Evolutionary conservation across 1,284 basidiomycete species (phyloP), one percentile per base, ranked within the genome.

Genomic region (Cutaneotrichosporon mucoides): DNA sequence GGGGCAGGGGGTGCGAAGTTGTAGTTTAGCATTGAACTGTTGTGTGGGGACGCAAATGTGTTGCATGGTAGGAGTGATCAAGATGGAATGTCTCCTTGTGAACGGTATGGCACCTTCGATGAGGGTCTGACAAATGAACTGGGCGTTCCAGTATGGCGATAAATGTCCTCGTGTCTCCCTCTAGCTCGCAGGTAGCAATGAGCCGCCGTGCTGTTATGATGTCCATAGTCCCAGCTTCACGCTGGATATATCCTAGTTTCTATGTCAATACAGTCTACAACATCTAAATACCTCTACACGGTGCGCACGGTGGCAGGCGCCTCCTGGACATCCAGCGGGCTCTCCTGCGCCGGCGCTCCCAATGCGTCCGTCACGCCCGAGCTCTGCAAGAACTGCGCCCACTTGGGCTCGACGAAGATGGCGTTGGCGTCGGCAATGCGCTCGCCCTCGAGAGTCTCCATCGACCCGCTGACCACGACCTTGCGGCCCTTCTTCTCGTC

Each of bases 381-480:
- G 43, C 63, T 83, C 66, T 84, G 84, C 42, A 92, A 80, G 52
- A 90, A 82, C 66, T 85, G 85, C 1, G 91, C 88, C 70, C 90
- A 90, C 67, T 84, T 85, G 6, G 91, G 91, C 70, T 94, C 90
- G 15, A 94, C 84, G 68, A 92, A 93, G 54, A 86, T 81, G 0
- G 84, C 88, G 1, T 80, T 83, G 1, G 91, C 92, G 69, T 92
- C 88, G 3, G 88, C 89, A 0, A 97, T 82, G 8, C 87, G 73
- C 52, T 85, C 87, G 0, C 92, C 92, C 15, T 88, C 81, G 5
- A 92, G 75, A 62, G 88, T 87, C 77, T 91, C 88, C 49, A 97
- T 83, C 6, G 77, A 79, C 0, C 86, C 93, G 16, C 81, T 80
- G 10, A 95, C 90, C 1, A 79, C 77, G 2, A 83, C 84, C 76